phyloP scores from a whole-genome alignment of 805 yeast genomes.

The Wickerhamiella sorbophila region DNA sequence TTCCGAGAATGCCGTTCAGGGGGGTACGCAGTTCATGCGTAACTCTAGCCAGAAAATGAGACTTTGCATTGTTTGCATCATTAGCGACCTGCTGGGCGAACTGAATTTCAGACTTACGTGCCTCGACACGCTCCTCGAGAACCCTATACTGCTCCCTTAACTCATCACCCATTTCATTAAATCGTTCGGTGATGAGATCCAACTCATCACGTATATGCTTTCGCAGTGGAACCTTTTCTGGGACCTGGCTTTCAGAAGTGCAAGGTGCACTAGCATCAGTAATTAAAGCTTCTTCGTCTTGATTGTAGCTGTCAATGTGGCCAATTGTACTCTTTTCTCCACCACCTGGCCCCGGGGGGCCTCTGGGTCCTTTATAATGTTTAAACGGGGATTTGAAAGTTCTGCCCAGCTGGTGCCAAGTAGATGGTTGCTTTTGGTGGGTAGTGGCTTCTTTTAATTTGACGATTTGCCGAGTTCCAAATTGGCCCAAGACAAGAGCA shows the following conservation, averaged over 20 bases:
- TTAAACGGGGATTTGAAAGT: background rate
- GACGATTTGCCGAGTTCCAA: constrained; percentile 17
- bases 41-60: constrained; percentile 82
- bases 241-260: constrained; percentile 13
- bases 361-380: no score
- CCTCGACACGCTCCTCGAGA: constrained; percentile 74
- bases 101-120: constrained; percentile 78
- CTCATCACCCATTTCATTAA: constrained; percentile 88
- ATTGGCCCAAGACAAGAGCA: constrained; percentile 14
- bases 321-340: background rate
- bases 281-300: constrained; percentile 2
- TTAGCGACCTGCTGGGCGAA: constrained; percentile 68
- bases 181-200: constrained; percentile 76
- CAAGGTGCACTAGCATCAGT: background rate
- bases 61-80: constrained; percentile 91
- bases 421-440: constrained; percentile 13
- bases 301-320: constrained; percentile 4
- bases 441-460: constrained; percentile 18
- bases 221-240: constrained; percentile 14
- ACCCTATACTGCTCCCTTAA: constrained; percentile 71
- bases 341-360: background rate
- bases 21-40: constrained; percentile 94
- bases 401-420: background rate
- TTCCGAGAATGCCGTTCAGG: constrained; percentile 86
- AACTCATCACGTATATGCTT: constrained; percentile 48